phyloP scores from a whole-genome alignment of 768 basidiomycete species.

The Lenzites betulinus region DNA sequence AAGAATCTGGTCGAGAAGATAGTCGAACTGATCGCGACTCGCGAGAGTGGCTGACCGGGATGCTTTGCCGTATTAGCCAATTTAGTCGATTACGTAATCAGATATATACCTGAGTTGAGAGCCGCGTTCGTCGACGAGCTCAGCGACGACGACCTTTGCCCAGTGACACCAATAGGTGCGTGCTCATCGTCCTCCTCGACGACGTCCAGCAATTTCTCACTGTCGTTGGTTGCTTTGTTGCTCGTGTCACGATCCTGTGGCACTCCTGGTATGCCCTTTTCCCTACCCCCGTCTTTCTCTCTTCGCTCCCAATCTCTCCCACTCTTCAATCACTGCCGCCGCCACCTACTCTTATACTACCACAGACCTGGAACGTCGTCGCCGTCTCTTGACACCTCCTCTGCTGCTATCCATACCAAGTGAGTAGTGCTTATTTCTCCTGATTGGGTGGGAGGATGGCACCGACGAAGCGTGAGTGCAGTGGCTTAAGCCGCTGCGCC shows the following conservation, averaged over 20 bases:
- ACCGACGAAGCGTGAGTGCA: no score
- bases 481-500: no score
- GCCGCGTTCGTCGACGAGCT: conserved; percentile 2
- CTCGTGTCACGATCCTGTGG: not conserved
- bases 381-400: not conserved
- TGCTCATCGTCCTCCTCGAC: conserved; percentile 14
- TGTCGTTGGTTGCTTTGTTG: not conserved
- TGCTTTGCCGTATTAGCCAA: conserved; percentile 12
- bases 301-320: not conserved
- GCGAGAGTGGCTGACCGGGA: conserved; percentile 16
- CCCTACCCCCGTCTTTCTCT: not conserved
- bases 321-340: not conserved
- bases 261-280: conserved; percentile 1
- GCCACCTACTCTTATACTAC: not conserved
- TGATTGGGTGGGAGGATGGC: not conserved
- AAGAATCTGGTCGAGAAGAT: conserved; percentile 67
- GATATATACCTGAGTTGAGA: conserved; percentile 7
- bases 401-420: conserved; percentile 1
- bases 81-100: conserved; percentile 21
- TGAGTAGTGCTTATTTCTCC: no score
- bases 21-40: conserved; percentile 42
- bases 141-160: conserved; percentile 20
- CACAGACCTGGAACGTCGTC: not conserved
- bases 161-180: conserved; percentile 13
- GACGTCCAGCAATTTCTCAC: not conserved